phyloP scores from a whole-genome alignment of 768 basidiomycete species.

The Auricularia auricula-judae region DNA sequence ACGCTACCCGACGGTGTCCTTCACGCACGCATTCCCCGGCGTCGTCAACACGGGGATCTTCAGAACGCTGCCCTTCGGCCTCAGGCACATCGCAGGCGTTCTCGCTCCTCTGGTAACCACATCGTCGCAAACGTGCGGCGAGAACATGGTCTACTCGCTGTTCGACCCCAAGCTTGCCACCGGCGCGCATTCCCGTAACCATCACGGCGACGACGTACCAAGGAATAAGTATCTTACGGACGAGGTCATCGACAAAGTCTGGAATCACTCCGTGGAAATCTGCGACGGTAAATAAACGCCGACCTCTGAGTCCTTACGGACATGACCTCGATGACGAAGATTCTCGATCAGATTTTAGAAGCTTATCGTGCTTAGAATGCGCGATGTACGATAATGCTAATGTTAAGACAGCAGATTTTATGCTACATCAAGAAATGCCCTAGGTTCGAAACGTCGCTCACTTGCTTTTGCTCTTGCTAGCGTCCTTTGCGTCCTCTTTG shows the following conservation, averaged over 20 bases:
- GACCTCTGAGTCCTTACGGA: no score
- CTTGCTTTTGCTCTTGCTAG: neutral
- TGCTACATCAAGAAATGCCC: no score
- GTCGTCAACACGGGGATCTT: slow-evolving; percentile 1
- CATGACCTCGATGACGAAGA: no score
- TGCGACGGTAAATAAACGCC: neutral
- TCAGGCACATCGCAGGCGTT: neutral
- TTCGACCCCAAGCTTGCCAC: neutral
- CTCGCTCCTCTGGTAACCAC: neutral
- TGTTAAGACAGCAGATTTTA: no score
- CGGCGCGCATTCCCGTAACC: slow-evolving; percentile 2
- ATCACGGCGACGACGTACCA: neutral
- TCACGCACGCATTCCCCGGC: slow-evolving; percentile 7
- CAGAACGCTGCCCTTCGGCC: neutral
- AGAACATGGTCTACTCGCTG: slow-evolving; percentile 1
- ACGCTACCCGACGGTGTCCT: slow-evolving; percentile 4
- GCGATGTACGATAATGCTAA: no score
- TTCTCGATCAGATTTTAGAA: no score
- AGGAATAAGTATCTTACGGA: neutral
- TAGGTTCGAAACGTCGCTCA: no score
- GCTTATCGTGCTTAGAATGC: no score
- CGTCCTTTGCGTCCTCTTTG: slow-evolving; percentile 14
- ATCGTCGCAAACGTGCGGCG: neutral
- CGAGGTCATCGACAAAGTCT: slow-evolving; percentile 1
- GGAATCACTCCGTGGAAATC: slow-evolving; percentile 2